A percentile compares a stretch with the other conserved stretches of the same genome.
These are phyloP conservation scores for Eucalyptus grandis DNA, from an alignment of 345 rosid genomes.

Conservation along the genomic window DNA sequence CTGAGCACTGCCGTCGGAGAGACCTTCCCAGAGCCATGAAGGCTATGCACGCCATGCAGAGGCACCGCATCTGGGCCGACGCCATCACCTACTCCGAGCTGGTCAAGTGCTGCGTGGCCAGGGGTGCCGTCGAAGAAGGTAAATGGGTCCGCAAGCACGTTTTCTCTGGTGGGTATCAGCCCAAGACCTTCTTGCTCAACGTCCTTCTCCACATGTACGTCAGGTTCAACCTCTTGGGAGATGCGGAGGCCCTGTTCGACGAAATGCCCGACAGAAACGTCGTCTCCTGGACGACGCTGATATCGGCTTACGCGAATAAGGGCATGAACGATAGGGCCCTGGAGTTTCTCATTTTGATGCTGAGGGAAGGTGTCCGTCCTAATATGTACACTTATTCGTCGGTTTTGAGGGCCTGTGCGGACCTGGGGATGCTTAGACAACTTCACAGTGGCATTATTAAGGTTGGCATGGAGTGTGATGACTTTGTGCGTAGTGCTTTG, in stretches of 20 bases:
- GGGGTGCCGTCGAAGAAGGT: conserved; percentile 33
- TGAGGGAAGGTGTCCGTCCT: conserved; percentile 42
- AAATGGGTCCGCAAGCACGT: conserved; percentile 37
- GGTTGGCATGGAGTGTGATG: conserved; percentile 53
- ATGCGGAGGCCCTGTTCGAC: conserved; percentile 23
- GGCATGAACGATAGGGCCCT: conserved; percentile 7
- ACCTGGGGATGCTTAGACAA: conserved; percentile 27
- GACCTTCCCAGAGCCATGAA: conserved; percentile 48
- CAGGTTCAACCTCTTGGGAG: conserved; percentile 27
- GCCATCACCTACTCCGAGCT: conserved; percentile 37
- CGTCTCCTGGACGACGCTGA: conserved; percentile 68
- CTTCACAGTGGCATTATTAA: conserved; percentile 40
- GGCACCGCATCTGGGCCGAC: conserved; percentile 39
- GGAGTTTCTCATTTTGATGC: conserved; percentile 28
- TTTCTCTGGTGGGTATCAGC: conserved; percentile 23
- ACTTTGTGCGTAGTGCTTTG: conserved; percentile 57
- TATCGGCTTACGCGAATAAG: conserved; percentile 38
- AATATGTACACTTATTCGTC: conserved; percentile 59
- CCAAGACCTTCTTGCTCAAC: conserved; percentile 37
- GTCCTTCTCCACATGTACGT: conserved; percentile 39
- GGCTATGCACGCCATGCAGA: conserved; percentile 38
- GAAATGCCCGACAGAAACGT: conserved; percentile 20
- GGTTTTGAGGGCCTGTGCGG: conserved; percentile 42
- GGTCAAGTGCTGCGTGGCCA: conserved; percentile 42
- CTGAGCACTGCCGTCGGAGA: conserved; percentile 31